Base-by-base conservation (phyloP, 1,284 basidiomycete species). In the Trametes pubescens region DNA sequence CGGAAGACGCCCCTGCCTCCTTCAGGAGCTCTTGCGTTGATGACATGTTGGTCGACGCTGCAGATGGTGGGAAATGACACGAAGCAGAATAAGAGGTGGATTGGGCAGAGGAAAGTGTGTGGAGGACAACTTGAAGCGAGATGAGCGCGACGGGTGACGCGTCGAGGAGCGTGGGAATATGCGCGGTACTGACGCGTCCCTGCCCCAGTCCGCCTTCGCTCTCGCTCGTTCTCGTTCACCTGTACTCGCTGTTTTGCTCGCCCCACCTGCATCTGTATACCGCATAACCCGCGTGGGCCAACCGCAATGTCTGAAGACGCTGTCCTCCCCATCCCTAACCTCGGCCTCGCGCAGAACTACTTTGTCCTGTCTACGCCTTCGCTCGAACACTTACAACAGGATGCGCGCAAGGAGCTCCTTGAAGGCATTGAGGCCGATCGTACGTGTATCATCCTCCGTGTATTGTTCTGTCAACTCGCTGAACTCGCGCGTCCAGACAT, bases 391-490 rank as follows among this genome's bases (percentile, higher is more conserved):
- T 81, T 92, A 7, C 92, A 94, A 70, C 84, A 88, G 16, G 80
- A 87, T 64, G 90, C 94, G 10, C 83, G 86, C 51, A 82, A 81
- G 21, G 81, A 85, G 4, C 81, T 98, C 43, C 79, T 95, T 64
- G 86, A 86, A 48, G 93, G 91, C 21, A 91, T 98, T 73, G 86
- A 93, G 72, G 84, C 87, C n/a, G 95, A 99, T 80, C 87, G 93
- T 94, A 72, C 69, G 90, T 82, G 21, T 22, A 8, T 8, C 22
- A 0, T 16, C 22, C 21, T 4, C 6, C 2, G 2, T 4, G 18
- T 34, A 8, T 43, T 0, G 9, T 8, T 16, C 34, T 26, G 22
- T 16, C 26, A 10, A 38, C 9, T 4, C 8, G 18, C 35, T 59
- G 21, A 58, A 6, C 9, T 13, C 9, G 13, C 32, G 43, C 26